Evolutionary conservation across 208 protist genomes (phyloP).

Genomic region (Leishmania mexicana): DNA sequence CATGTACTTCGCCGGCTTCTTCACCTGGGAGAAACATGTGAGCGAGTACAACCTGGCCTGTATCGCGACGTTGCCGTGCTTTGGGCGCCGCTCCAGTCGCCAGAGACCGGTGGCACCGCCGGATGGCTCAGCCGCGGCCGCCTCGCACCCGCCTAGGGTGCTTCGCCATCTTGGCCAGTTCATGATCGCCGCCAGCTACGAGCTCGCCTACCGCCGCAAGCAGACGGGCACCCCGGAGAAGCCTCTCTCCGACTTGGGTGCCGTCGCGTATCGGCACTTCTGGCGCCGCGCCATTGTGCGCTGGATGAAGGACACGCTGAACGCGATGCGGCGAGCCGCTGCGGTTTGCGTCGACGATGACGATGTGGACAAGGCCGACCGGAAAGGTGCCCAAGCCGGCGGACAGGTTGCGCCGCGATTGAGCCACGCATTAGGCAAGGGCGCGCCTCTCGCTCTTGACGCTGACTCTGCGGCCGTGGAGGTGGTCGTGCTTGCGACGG

Average conservation of each 20-base stretch:
- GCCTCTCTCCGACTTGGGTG: constrained; percentile 98
- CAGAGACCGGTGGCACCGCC: constrained; percentile 3
- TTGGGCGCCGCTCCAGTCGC: constrained; percentile 36
- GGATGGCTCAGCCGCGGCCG: neutral
- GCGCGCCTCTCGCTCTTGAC: neutral
- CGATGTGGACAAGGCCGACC: neutral
- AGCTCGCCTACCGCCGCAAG: constrained; percentile 95
- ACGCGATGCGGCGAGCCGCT: constrained; percentile 15
- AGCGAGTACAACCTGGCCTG: constrained; percentile 98
- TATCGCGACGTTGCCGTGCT: constrained; percentile 98
- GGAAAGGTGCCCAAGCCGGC: neutral
- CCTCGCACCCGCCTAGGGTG: constrained; percentile 10
- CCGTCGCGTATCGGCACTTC: constrained; percentile 90
- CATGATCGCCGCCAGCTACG: constrained; percentile 98
- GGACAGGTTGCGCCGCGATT: neutral
- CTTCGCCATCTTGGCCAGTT: constrained; percentile 94
- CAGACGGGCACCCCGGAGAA: constrained; percentile 98
- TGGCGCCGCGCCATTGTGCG: constrained; percentile 75
- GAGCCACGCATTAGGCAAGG: neutral
- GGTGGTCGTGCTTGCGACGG: neutral
- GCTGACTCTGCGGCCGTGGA: neutral
- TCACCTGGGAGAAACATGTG: constrained; percentile 97
- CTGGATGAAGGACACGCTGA: constrained; percentile 57
- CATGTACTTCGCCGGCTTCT: constrained; percentile 97
- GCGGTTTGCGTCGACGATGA: constrained; percentile 25